Conservation (phyloP, 2,329 filamentous ascomycete genomes). For the Polytolypa hystricis region DNA sequence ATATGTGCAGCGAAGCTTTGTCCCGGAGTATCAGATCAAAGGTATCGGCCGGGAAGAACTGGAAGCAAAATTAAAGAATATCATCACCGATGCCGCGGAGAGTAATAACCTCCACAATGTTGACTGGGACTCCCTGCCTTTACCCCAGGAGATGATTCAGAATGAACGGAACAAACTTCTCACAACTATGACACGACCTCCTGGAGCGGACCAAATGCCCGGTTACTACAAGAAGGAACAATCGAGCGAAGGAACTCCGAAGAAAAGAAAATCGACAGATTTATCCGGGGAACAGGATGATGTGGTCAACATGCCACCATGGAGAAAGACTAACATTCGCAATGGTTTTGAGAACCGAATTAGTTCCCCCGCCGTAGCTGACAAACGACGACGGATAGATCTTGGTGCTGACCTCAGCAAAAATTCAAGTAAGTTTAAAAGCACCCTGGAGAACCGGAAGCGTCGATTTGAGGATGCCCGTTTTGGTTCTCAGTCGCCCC, state of each 20-base stretch:
- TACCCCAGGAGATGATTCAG: slow-evolving; percentile 75
- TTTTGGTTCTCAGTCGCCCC: slow-evolving; percentile 30
- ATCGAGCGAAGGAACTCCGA: slow-evolving; percentile 7
- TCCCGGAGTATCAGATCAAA: slow-evolving; percentile 55
- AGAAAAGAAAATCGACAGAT: slow-evolving; percentile 71
- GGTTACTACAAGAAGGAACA: slow-evolving; percentile 3
- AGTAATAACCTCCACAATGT: slow-evolving; percentile 57
- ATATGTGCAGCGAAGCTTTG: slow-evolving; percentile 85
- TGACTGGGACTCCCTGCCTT: slow-evolving; percentile 72
- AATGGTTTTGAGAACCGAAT: slow-evolving; percentile 62
- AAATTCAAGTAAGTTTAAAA: slow-evolving; percentile 76
- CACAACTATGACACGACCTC: slow-evolving; percentile 15
- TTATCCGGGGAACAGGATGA: slow-evolving; percentile 44
- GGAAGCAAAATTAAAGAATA: slow-evolving; percentile 71
- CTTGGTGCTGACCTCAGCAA: slow-evolving; percentile 24
- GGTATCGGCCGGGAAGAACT: slow-evolving; percentile 58
- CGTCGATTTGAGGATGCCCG: slow-evolving; percentile 63
- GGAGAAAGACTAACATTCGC: slow-evolving; percentile 60
- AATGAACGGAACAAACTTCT: slow-evolving; percentile 50
- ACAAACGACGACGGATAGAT: slow-evolving; percentile 40
- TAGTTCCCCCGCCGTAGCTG: slow-evolving; percentile 47
- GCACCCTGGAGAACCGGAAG: slow-evolving; percentile 75
- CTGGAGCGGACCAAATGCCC: slow-evolving; percentile 27
- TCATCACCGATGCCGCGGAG: slow-evolving; percentile 74
- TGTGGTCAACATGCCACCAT: slow-evolving; percentile 50